Evolutionary conservation across 345 rosid genomes (phyloP), one percentile per base, ranked within the genome.

Genomic region (Eucalyptus cladocalyx): DNA sequence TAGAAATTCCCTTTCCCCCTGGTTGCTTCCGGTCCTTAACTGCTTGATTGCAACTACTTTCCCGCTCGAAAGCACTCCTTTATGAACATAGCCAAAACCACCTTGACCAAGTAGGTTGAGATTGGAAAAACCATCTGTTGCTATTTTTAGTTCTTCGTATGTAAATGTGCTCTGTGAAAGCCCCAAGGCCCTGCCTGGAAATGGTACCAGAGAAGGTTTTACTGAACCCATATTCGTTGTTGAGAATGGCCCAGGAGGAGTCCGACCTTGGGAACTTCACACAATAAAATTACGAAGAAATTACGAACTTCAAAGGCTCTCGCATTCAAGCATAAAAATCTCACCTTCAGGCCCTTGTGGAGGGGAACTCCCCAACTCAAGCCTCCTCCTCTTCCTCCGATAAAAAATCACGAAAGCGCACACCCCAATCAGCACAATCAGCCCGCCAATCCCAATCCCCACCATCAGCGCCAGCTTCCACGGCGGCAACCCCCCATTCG

Each of bases 1-100:
- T 67, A 87, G 95, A 96, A 28, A 96, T 90, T 95, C 97, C 8
- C 94, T 92, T 88, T 95, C 95, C 4, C 95, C 97, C 89, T 93
- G 97, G 37, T 93, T 92, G 89, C 97, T 95, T 30, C 95, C 97
- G 6, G 92, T 89, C 87, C 94, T 95, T 72, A 96, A 93, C 91
- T 93, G 96, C 92, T 95, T 96, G 37, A 96, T 65, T 15, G 98
- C 97, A 30, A 95, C 93, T 86, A 89, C 88, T 60, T 91, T 95
- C 54, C 97, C 95, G 32, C 93, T 90, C 28, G 87, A 53, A 89
- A 95, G 95, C 69, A 94, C 93, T 90, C 98, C 98, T 90, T 87
- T 95, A 80, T 95, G 95, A 53, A 95, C 97, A 90, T 94, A 94
- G 90, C 97, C 97, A 92, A 93, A 95, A 60, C 69, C 69, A 12